Evolutionary conservation across 371 early-diverging fungal genomes (phyloP).

Genomic region (Circinella umbellata): DNA sequence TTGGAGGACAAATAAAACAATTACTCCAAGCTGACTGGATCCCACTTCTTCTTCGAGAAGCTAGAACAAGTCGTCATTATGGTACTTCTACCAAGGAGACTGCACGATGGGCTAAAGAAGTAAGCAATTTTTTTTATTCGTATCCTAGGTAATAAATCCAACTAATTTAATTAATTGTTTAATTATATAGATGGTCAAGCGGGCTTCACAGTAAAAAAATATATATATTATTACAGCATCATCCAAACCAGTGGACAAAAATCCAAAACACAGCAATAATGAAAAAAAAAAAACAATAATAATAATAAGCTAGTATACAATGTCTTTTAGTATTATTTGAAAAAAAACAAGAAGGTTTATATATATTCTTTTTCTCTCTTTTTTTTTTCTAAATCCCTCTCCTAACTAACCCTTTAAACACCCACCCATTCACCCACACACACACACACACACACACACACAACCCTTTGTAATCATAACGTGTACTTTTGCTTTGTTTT

Average conservation of each 20-base stretch:
- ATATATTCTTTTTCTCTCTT: background rate
- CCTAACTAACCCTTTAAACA: too few species aligned
- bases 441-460: background rate
- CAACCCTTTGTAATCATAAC: conserved; percentile 19
- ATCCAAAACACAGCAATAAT: background rate
- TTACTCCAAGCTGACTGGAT: conserved; percentile 72
- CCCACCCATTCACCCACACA: background rate
- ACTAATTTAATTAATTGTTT: background rate
- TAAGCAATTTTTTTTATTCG: conserved; percentile 10
- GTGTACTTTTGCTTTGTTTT: conserved; percentile 19
- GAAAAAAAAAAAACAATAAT: background rate
- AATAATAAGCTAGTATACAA: background rate
- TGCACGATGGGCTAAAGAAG: conserved; percentile 83
- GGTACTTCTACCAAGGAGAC: conserved; percentile 72
- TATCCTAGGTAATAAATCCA: background rate
- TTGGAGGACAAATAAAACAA: conserved; percentile 73
- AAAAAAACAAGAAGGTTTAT: conserved; percentile 1
- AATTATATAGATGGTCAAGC: conserved; percentile 18
- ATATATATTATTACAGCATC: background rate
- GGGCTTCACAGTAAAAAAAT: conserved; percentile 20
- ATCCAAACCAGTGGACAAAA: background rate
- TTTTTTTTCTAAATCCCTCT: background rate
- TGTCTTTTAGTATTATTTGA: conserved; percentile 8
- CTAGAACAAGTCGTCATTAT: conserved; percentile 68
- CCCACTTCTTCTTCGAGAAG: conserved; percentile 69